Evolutionary conservation across 2,329 filamentous ascomycete genomes (phyloP), one percentile per base, ranked within the genome.

Genomic region (Stromatinia cepivora): DNA sequence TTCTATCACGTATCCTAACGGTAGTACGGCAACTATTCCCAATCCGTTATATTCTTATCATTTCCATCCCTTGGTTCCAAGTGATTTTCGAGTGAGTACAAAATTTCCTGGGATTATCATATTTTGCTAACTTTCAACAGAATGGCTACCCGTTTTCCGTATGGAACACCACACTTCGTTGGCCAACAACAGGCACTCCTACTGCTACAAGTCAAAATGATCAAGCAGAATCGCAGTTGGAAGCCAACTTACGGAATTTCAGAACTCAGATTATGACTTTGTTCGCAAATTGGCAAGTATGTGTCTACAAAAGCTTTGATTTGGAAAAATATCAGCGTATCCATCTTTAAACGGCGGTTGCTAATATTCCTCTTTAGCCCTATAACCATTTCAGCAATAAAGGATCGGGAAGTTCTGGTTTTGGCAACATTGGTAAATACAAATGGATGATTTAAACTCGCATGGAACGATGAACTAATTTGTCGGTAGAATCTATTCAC

Each of bases 21-120:
- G 81, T 83, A 58, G 86, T 86, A 0, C 86, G 86, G 39, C 85
- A 82, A 59, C 87, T 86, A 88, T 90, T 56, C 79, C 82, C 2
- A 90, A 90, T 70, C 88, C 88, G 4, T 80, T 90, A 9, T 88
- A 84, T 74, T 84, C 82, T 34, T 90, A 88, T 73, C 79, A 79
- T 2, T 90, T 90, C 71, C 84, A 84, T 53, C 88, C 89, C 0
- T 59, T 73, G 22, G 28, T 46, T 2, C 63, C 62, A 25, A 53
- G 25, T 15, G 68, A 69, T 13, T 59, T 69, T 34, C 46, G 1
- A n/a, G 68, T 69, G 53, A 52, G 36, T 61, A 53, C 11, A 7
- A 4, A 25, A 4, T 22, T 3, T 36, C 17, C 17, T 48, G 42
- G 36, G 10, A 20, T 10, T 25, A 59, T 48, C 25, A 48, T 25